Conservation (phyloP, 2,329 filamentous ascomycete species). For the Rutstroemia sydowiana region DNA sequence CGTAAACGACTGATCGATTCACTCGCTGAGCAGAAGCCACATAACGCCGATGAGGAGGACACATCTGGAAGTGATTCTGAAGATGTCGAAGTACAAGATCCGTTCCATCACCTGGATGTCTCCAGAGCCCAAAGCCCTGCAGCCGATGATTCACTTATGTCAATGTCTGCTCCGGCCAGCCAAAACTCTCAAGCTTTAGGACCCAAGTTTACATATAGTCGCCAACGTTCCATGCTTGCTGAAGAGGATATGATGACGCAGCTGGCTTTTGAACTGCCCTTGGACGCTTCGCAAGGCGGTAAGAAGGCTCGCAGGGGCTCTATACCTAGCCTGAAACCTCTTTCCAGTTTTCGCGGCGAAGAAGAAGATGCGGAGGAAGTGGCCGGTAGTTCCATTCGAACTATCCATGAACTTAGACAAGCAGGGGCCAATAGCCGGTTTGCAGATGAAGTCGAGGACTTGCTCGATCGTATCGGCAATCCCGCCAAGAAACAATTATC, state of each 20-base stretch:
- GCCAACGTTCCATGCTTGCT: constrained; percentile 29
- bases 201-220: constrained; percentile 29
- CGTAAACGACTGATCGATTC: constrained; percentile 29
- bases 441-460: constrained; percentile 57
- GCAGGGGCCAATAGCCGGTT: constrained; percentile 61
- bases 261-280: constrained; percentile 26
- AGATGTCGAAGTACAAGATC: constrained; percentile 7
- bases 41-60: constrained; percentile 7
- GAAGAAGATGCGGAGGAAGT: constrained; percentile 24
- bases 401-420: constrained; percentile 58
- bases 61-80: constrained; percentile 6
- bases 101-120: not conserved
- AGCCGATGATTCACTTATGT: constrained; percentile 7
- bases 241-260: constrained; percentile 29
- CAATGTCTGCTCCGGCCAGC: constrained; percentile 14
- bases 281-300: constrained; percentile 13
- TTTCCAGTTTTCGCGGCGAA: constrained; percentile 26
- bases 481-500: constrained; percentile 42
- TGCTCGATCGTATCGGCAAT: constrained; percentile 51
- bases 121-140: constrained; percentile 16
- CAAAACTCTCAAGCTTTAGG: constrained; percentile 25
- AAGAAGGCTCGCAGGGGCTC: constrained; percentile 21
- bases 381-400: constrained; percentile 42
- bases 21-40: constrained; percentile 25
- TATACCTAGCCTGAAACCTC: constrained; percentile 22